These are phyloP conservation scores for Penicillium verhagenii DNA, from an alignment of 495 filamentous ascomycete species.

Conservation along the genomic window DNA sequence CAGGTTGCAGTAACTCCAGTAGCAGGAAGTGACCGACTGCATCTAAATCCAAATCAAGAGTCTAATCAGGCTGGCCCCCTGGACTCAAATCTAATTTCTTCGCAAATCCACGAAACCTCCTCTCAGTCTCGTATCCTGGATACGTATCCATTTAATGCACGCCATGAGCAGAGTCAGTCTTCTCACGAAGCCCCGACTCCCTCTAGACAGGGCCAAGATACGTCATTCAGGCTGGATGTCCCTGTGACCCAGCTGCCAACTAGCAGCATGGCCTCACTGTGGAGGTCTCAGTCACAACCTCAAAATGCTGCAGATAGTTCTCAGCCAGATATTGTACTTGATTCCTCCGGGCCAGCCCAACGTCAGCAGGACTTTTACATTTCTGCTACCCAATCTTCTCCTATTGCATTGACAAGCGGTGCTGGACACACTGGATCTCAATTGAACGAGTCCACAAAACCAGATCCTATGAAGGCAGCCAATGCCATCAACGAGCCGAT, in stretches of 20 bases:
- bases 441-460: neutral
- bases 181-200: slow-evolving; percentile 19
- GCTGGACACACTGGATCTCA: neutral
- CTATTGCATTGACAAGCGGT: slow-evolving; percentile 19
- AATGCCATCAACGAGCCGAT: neutral
- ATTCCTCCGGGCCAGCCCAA: slow-evolving; percentile 27
- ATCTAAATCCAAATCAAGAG: slow-evolving; percentile 3
- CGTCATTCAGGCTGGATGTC: slow-evolving; percentile 15
- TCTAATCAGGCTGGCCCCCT: neutral
- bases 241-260: slow-evolving; percentile 25
- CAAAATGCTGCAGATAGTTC: neutral
- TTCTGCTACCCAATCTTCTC: slow-evolving; percentile 11
- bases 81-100: slow-evolving; percentile 16
- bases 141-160: slow-evolving; percentile 27
- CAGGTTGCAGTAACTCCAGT: slow-evolving; percentile 42
- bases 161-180: slow-evolving; percentile 18
- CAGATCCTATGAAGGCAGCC: too few relatives aligned
- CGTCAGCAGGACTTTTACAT: slow-evolving; percentile 17
- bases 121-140: slow-evolving; percentile 40
- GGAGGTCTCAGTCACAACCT: slow-evolving; percentile 17
- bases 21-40: slow-evolving; percentile 8
- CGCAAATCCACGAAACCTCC: slow-evolving; percentile 33
- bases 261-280: slow-evolving; percentile 12
- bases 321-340: slow-evolving; percentile 15
- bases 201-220: slow-evolving; percentile 3